Evolutionary conservation across 768 basidiomycete species (phyloP).

Genomic region (Lactarius evosmus): DNA sequence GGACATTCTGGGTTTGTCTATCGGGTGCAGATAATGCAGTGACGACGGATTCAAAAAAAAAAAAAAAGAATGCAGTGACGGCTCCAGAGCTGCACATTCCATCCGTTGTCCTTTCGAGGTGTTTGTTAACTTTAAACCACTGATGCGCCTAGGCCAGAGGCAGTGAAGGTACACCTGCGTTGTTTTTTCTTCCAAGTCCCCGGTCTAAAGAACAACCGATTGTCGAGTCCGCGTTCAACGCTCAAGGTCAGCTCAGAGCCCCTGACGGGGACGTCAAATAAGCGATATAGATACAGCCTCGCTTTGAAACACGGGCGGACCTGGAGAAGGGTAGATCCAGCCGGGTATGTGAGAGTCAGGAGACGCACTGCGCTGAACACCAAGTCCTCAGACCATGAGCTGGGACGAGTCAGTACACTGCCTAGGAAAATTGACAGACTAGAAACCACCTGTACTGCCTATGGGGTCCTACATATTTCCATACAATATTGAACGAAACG

Average conservation of each 20-base stretch:
- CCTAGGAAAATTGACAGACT: slow-evolving; percentile 9
- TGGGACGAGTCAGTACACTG: slow-evolving; percentile 4
- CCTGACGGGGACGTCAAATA: background rate
- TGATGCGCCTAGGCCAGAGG: background rate
- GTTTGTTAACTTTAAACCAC: background rate
- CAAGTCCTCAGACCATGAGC: background rate
- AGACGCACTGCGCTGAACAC: slow-evolving; percentile 22
- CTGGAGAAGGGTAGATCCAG: slow-evolving; percentile 15
- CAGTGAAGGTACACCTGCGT: slow-evolving; percentile 1
- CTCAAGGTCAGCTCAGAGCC: background rate
- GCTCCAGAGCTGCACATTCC: background rate
- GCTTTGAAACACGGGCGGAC: slow-evolving; percentile 6
- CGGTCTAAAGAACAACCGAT: slow-evolving; percentile 21
- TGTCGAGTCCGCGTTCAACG: background rate
- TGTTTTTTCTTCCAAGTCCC: slow-evolving; percentile 20
- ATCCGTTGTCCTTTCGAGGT: background rate
- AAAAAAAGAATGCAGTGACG: background rate
- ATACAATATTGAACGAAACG: slow-evolving; percentile 22
- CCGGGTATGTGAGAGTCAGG: slow-evolving; percentile 24
- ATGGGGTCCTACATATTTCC: slow-evolving; percentile 22
- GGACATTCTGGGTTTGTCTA: too few species aligned
- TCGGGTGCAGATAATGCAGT: background rate
- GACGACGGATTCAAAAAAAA: too few species aligned
- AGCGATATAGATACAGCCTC: background rate
- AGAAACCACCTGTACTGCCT: slow-evolving; percentile 20